Conservation (phyloP, 768 basidiomycete genomes). For the Pulveroboletus sp. region DNA sequence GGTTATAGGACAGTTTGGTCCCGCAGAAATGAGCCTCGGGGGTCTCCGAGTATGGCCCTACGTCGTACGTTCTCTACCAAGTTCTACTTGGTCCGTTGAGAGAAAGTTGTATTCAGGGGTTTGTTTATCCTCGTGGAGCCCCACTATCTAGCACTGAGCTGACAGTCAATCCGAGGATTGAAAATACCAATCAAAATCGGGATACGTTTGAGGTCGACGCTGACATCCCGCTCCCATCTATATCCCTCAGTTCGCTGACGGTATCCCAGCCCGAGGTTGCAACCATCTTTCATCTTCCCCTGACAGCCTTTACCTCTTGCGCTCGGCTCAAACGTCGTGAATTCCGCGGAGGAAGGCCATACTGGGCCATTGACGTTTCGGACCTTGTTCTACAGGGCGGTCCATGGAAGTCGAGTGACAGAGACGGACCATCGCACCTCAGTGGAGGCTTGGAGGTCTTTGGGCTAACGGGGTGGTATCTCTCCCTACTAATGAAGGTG, state of each 20-base stretch:
- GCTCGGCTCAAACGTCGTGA: constrained; percentile 46
- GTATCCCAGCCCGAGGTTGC: constrained; percentile 65
- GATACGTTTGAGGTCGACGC: neutral
- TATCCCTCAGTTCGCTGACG: constrained; percentile 50
- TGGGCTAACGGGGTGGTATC: constrained; percentile 85
- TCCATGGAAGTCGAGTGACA: constrained; percentile 31
- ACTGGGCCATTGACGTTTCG: constrained; percentile 67
- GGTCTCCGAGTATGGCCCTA: constrained; percentile 74
- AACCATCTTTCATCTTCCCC: constrained; percentile 67
- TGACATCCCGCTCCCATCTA: constrained; percentile 56
- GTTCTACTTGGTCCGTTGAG: neutral
- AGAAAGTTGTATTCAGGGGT: neutral
- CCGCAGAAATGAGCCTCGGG: constrained; percentile 54
- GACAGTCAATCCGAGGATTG: neutral
- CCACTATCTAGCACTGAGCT: neutral
- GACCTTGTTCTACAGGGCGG: constrained; percentile 42
- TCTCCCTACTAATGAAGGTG: constrained; percentile 57
- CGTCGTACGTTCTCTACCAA: constrained; percentile 50
- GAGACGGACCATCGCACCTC: constrained; percentile 38
- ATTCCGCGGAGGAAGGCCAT: constrained; percentile 55
- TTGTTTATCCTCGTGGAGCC: neutral
- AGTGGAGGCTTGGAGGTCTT: constrained; percentile 64
- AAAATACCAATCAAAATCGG: neutral
- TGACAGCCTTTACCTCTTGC: constrained; percentile 47
- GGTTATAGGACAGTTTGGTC: constrained; percentile 62